Conservation (phyloP, 495 filamentous ascomycete species). For the Hyaloscypha variabilis region DNA sequence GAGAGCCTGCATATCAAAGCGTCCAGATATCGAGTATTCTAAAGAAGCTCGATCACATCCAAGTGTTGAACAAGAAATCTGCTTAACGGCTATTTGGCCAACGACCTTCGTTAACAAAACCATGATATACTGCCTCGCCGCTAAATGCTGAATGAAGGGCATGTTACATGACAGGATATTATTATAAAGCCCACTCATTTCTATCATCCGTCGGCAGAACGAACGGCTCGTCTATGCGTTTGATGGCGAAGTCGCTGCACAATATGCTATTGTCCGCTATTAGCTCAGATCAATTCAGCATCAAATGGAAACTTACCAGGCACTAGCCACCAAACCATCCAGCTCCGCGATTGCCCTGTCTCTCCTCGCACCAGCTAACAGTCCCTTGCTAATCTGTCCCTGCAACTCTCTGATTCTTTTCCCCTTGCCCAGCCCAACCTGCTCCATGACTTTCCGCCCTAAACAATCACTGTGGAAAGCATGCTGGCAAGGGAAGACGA, state of each 20-base stretch:
- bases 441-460: conserved; percentile 77
- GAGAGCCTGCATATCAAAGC: too few species aligned
- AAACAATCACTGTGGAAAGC: conserved; percentile 95
- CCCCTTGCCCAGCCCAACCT: conserved; percentile 70
- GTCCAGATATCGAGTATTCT: too few species aligned
- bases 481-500: conserved; percentile 98
- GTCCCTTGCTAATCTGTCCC: conserved; percentile 71
- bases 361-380: conserved; percentile 61
- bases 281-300: conserved; percentile 11
- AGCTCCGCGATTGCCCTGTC: conserved; percentile 87
- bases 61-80: not conserved
- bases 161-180: conserved; percentile 10
- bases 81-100: not conserved
- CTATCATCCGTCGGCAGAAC: conserved; percentile 67
- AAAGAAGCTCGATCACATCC: not conserved
- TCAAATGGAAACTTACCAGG: conserved; percentile 62
- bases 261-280: conserved; percentile 60
- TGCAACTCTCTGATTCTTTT: conserved; percentile 85
- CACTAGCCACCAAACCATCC: conserved; percentile 80
- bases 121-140: not conserved
- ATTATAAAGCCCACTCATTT: conserved; percentile 71
- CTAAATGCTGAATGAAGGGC: not conserved
- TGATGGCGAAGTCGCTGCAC: conserved; percentile 93
- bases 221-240: conserved; percentile 91
- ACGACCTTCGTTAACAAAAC: not conserved